These are phyloP conservation scores for Exophiala mesophila DNA, from an alignment of 2,329 filamentous ascomycete species.

Conservation along the genomic window DNA sequence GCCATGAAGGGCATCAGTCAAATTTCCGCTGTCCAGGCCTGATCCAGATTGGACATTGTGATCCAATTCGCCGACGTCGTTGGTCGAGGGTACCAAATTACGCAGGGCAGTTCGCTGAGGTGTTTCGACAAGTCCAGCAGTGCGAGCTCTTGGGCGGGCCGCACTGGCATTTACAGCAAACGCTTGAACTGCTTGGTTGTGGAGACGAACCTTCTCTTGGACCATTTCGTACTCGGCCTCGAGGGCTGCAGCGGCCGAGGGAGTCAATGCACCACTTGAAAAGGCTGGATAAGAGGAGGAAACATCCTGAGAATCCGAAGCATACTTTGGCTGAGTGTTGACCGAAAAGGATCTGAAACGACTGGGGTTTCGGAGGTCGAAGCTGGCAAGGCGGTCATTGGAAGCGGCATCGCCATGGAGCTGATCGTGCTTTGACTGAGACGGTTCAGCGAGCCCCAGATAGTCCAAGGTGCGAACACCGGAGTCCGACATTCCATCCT, in stretches of 20 bases:
- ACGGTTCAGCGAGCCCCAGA: conserved; percentile 87
- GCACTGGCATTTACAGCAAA: conserved; percentile 79
- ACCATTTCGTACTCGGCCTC: conserved; percentile 57
- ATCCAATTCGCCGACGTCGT: conserved; percentile 11
- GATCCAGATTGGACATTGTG: conserved; percentile 16
- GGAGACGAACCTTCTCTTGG: conserved; percentile 70
- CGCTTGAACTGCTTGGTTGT: conserved; percentile 89
- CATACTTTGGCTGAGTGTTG: conserved; percentile 95
- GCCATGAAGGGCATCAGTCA: conserved; percentile 22
- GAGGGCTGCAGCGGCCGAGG: conserved; percentile 48
- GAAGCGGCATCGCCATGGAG: conserved; percentile 47
- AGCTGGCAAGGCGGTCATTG: conserved; percentile 65
- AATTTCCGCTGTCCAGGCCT: conserved; percentile 10
- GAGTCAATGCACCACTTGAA: conserved; percentile 57
- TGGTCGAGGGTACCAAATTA: conserved; percentile 60
- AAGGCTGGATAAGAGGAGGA: conserved; percentile 51
- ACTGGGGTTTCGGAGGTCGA: conserved; percentile 72
- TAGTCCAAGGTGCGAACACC: conserved; percentile 95
- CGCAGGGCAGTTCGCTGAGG: conserved; percentile 60
- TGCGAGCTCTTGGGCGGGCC: conserved; percentile 80
- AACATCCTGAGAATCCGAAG: conserved; percentile 77
- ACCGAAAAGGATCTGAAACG: conserved; percentile 96
- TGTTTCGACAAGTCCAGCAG: conserved; percentile 84
- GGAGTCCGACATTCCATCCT: conserved; percentile 76
- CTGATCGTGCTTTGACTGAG: conserved; percentile 62